Evolutionary conservation across 176 grass and related monocot species (phyloP).

Genomic region (Elaeis guineensis): DNA sequence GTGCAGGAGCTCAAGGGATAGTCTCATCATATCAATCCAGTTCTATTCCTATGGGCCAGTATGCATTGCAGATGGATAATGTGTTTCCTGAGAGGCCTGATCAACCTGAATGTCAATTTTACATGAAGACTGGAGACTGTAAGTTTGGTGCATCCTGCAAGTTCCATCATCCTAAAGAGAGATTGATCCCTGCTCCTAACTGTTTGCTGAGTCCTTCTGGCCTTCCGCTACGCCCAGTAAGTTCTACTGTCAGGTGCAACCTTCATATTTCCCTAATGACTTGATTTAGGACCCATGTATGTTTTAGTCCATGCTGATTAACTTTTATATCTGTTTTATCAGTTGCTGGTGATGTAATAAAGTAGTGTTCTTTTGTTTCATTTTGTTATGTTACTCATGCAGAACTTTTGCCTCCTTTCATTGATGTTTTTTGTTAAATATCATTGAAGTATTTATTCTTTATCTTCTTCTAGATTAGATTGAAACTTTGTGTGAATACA

Average conservation of each 20-base stretch:
- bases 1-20: slow-evolving; percentile 49
- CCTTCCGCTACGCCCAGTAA: slow-evolving; percentile 88
- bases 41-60: slow-evolving; percentile 49
- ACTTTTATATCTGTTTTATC: too few species aligned
- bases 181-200: slow-evolving; percentile 58
- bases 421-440: too few species aligned
- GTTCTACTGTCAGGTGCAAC: slow-evolving; percentile 1
- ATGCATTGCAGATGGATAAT: slow-evolving; percentile 62
- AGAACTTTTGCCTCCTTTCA: too few species aligned
- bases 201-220: slow-evolving; percentile 85
- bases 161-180: slow-evolving; percentile 89
- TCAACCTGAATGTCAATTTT: slow-evolving; percentile 96
- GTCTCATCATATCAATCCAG: slow-evolving; percentile 43
- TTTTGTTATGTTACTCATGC: too few species aligned
- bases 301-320: too few species aligned
- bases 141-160: slow-evolving; percentile 95
- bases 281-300: too few species aligned
- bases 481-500: too few species aligned
- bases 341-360: too few species aligned
- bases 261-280: neutral
- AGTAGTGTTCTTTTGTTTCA: too few species aligned
- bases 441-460: too few species aligned
- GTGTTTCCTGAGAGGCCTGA: slow-evolving; percentile 91
- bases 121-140: slow-evolving; percentile 99
- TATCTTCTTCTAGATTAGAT: too few species aligned